Evolutionary conservation across 2,329 filamentous ascomycete genomes (phyloP).

Genomic region (Zalaria sp.): DNA sequence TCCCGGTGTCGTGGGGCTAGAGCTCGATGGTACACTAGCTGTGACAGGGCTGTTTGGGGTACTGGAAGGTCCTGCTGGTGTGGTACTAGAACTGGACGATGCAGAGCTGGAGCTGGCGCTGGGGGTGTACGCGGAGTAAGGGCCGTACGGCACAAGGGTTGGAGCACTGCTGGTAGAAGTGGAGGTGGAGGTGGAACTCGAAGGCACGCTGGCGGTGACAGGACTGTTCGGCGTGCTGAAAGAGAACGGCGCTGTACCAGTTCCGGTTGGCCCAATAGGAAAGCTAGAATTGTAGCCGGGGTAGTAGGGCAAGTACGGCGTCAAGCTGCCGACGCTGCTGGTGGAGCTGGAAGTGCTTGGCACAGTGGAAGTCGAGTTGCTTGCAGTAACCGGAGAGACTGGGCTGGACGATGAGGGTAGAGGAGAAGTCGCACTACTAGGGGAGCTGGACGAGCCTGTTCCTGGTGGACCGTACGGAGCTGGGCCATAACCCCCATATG

Average conservation of each 20-base stretch:
- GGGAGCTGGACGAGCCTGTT: not conserved
- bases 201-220: not conserved
- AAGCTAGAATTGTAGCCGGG: not conserved
- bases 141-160: too few relatives aligned
- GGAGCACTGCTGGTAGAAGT: not conserved
- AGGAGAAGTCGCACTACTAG: not conserved
- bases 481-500: not conserved
- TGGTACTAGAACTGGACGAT: not conserved
- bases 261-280: not conserved
- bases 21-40: not conserved
- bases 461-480: not conserved
- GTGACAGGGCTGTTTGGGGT: not conserved
- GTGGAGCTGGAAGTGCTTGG: constrained; percentile 1
- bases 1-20: not conserved
- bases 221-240: not conserved
- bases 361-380: not conserved
- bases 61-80: not conserved
- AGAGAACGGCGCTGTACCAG: not conserved
- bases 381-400: not conserved
- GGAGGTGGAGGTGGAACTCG: not conserved
- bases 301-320: not conserved
- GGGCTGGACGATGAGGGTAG: not conserved
- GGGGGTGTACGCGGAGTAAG: not conserved
- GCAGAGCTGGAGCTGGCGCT: not conserved
- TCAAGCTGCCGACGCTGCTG: not conserved